Evolutionary conservation across 1,284 basidiomycete species (phyloP).

Genomic region (Leccinum variabile): DNA sequence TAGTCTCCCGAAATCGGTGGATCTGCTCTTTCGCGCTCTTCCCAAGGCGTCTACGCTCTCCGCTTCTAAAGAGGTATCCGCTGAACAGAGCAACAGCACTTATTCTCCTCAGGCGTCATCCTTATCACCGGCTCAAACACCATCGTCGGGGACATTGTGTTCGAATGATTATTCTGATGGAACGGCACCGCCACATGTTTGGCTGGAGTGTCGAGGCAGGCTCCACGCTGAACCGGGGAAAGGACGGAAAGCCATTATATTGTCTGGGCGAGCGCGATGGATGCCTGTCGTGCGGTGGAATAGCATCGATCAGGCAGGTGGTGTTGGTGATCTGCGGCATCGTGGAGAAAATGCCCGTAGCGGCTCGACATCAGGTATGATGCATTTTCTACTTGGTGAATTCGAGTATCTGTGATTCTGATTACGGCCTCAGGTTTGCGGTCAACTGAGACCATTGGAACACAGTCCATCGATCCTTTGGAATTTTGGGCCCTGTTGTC

Average conservation of each 20-base stretch:
- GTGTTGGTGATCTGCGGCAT: slow-evolving; percentile 33
- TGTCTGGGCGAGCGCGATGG: slow-evolving; percentile 70
- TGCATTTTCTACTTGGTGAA: background rate
- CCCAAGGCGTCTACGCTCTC: slow-evolving; percentile 43
- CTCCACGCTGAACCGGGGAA: slow-evolving; percentile 88
- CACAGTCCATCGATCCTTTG: slow-evolving; percentile 16
- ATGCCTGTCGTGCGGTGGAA: slow-evolving; percentile 70
- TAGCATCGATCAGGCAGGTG: slow-evolving; percentile 49
- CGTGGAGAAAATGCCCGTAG: slow-evolving; percentile 2
- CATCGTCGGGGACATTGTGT: slow-evolving; percentile 1
- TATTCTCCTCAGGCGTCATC: slow-evolving; percentile 1
- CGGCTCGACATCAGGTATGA: slow-evolving; percentile 18
- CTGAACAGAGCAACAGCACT: background rate
- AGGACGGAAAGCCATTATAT: slow-evolving; percentile 85
- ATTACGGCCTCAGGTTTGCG: slow-evolving; percentile 13
- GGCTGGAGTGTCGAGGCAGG: slow-evolving; percentile 85
- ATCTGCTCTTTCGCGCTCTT: slow-evolving; percentile 76
- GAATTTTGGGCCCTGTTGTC: slow-evolving; percentile 66
- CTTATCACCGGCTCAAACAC: slow-evolving; percentile 2
- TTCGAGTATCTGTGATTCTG: background rate
- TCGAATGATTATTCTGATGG: slow-evolving; percentile 1
- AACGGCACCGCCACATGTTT: slow-evolving; percentile 60
- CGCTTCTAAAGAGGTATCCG: background rate
- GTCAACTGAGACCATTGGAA: background rate
- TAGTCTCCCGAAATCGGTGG: slow-evolving; percentile 48